A percentile compares a stretch with the other conserved stretches of the same genome.
Evolutionary conservation across 2,329 filamentous ascomycete genomes (phyloP).

Genomic region (Trichophyton equinum): DNA sequence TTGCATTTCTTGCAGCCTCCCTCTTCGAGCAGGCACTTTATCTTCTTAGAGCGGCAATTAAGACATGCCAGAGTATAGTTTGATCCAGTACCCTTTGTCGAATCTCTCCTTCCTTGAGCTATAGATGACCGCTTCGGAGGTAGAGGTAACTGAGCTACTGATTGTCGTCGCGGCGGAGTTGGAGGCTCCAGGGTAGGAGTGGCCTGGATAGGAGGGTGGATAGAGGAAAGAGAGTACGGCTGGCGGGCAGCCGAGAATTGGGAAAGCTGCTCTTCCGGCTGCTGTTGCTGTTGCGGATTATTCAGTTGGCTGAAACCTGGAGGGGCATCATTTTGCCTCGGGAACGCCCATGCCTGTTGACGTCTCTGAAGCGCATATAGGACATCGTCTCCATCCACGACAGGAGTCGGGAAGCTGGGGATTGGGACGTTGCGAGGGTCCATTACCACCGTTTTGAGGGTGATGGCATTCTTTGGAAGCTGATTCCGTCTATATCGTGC

Average conservation of each 20-base stretch:
- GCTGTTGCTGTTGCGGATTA: background rate
- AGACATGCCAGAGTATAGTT: constrained; percentile 6
- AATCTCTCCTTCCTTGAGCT: background rate
- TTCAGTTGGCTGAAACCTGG: background rate
- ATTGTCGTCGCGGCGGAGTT: background rate
- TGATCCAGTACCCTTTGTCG: background rate
- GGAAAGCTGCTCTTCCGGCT: background rate
- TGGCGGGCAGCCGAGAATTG: background rate
- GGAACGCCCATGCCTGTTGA: background rate
- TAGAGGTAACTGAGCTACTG: background rate
- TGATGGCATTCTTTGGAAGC: background rate
- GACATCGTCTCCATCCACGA: background rate
- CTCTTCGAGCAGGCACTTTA: constrained; percentile 7
- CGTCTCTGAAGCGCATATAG: background rate
- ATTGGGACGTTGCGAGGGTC: background rate
- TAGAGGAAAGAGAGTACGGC: background rate
- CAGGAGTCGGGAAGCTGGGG: background rate
- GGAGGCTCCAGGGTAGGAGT: background rate
- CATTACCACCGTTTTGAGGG: background rate
- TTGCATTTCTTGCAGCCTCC: constrained; percentile 11
- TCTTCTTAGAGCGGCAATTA: constrained; percentile 9
- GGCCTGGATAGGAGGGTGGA: background rate
- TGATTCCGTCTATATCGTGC: background rate
- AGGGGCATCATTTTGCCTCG: background rate
- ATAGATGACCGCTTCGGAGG: background rate